Conservation (phyloP, 495 filamentous ascomycete genomes). For the Rhypophila decipiens region DNA sequence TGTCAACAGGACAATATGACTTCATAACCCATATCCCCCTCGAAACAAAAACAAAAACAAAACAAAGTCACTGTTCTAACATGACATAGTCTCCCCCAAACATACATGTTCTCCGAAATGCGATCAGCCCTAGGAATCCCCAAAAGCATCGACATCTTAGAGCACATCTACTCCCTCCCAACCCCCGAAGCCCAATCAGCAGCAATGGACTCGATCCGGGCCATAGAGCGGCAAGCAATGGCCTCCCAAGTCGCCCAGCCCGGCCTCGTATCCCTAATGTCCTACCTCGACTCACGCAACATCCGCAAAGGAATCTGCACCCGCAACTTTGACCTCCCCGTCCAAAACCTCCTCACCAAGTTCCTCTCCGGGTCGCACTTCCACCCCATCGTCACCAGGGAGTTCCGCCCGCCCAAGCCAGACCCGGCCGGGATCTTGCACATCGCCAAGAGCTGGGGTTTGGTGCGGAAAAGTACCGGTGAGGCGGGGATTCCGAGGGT, state of each 20-base stretch:
- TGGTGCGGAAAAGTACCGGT: constrained; percentile 42
- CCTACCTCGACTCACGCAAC: constrained; percentile 61
- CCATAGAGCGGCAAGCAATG: constrained; percentile 78
- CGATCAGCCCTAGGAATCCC: constrained; percentile 60
- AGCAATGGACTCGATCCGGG: constrained; percentile 67
- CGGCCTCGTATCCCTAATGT: constrained; percentile 67
- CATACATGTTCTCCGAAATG: constrained; percentile 91
- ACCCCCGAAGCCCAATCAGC: constrained; percentile 46
- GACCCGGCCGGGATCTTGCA: constrained; percentile 80
- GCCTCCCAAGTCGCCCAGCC: constrained; percentile 67
- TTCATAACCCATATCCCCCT: no score
- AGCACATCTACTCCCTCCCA: constrained; percentile 73
- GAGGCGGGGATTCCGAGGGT: constrained; percentile 16
- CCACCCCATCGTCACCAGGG: constrained; percentile 77
- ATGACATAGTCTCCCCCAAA: constrained; percentile 67
- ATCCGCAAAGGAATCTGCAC: constrained; percentile 84
- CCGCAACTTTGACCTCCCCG: constrained; percentile 78
- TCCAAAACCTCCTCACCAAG: constrained; percentile 61
- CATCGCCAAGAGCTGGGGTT: constrained; percentile 70
- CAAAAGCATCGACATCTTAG: constrained; percentile 72
- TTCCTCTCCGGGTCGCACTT: constrained; percentile 65
- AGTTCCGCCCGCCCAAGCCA: constrained; percentile 80
- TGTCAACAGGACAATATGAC: no score
- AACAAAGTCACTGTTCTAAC: no score
- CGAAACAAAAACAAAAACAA: no score